These are phyloP conservation scores for Candida mesenterica DNA, from an alignment of 1,139 yeast species.

Conservation along the genomic window DNA sequence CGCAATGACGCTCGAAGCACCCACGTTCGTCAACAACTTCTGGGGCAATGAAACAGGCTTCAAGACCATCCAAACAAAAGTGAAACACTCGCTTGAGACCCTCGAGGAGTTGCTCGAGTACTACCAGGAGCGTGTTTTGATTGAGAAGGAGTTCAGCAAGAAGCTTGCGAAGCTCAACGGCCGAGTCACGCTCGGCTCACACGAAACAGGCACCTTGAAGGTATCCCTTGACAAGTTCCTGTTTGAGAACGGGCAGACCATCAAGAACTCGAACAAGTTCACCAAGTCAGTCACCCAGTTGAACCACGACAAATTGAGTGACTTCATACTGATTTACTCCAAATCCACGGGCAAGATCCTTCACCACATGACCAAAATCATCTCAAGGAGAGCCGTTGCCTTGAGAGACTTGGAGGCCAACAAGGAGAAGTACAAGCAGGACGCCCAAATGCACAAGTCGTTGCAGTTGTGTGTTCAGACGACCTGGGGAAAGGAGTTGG, in stretches of 20 bases:
- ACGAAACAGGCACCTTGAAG: conserved; percentile 60
- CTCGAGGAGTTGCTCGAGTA: conserved; percentile 44
- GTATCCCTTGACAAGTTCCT: conserved; percentile 59
- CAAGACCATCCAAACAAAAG: conserved; percentile 43
- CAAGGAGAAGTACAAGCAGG: conserved; percentile 57
- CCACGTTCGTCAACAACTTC: conserved; percentile 47
- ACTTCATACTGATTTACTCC: conserved; percentile 30
- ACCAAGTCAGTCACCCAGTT: conserved; percentile 29
- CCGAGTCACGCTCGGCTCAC: conserved; percentile 48
- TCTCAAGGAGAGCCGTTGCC: conserved; percentile 25
- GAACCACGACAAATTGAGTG: conserved; percentile 34
- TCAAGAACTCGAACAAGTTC: conserved; percentile 32
- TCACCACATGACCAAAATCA: conserved; percentile 38
- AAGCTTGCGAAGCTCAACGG: conserved; percentile 50
- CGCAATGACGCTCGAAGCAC: conserved; percentile 10
- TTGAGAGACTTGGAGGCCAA: conserved; percentile 37
- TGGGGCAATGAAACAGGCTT: conserved; percentile 57
- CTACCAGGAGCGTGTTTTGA: conserved; percentile 49
- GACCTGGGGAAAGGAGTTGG: conserved; percentile 77
- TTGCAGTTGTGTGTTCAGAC: conserved; percentile 64
- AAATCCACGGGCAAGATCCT: conserved; percentile 34
- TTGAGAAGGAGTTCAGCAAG: conserved; percentile 73
- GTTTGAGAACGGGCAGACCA: conserved; percentile 47
- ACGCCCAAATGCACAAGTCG: conserved; percentile 58
- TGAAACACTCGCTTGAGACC: conserved; percentile 43